Evolutionary conservation across 345 rosid genomes (phyloP), one percentile per base, ranked within the genome.

Genomic region (Populus simonii): DNA sequence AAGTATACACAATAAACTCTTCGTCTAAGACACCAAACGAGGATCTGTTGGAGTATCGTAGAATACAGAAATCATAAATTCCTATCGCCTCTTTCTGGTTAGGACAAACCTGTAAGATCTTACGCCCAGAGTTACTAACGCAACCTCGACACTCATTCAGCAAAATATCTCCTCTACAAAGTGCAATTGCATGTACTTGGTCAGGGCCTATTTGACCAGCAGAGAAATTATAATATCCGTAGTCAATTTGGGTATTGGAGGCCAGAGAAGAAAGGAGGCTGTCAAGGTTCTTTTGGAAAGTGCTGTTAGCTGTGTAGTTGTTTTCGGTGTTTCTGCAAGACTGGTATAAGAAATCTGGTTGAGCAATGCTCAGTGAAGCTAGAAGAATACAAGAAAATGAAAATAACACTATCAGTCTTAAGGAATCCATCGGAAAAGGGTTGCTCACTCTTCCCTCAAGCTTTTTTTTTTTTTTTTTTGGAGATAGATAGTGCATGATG

Each of bases 251-350:
- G 33, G 49, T 57, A 68, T 74, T 13, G 7, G 59, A 4, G 6
- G 39, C 45, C 5, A 83, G 51, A 7, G 74, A 55, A 8, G 83
- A 53, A 5, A 77, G 72, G 71, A 83, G 3, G 8, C 15, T 63
- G 47, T 79, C 68, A 33, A 80, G 78, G 80, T 83, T 79, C 4
- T 1, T 41, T 13, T n/a, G 39, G 45, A 76, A 86, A 9, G 67
- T 25, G 23, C 82, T 76, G 22, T 45, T 65, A 0, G 31, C 12
- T 0, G 81, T 79, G 76, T 78, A 85, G 66, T 80, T 78, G 12
- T 79, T 82, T 6, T 3, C 36, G 17, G 70, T 18, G 25, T 55
- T 12, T 25, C 18, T 1, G 23, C 81, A 78, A 0, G 0, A 61
- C 0, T 23, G 13, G 5, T 7, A 3, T 25, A 39, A 0, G 55